Conservation (phyloP, 768 basidiomycete species). For the Pisolithus microcarpus region DNA sequence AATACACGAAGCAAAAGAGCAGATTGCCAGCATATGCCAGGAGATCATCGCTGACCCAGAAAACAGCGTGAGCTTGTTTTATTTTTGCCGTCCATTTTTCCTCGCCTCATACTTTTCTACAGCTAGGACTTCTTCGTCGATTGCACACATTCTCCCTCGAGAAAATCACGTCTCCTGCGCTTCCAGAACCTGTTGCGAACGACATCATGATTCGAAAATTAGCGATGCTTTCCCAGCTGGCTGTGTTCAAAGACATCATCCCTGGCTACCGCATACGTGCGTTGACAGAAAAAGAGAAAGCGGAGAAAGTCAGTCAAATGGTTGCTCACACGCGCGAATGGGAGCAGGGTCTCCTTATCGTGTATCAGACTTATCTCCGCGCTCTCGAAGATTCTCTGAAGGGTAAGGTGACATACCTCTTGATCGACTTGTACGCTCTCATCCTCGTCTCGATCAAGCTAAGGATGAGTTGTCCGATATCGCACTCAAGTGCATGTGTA, state of each 20-base stretch:
- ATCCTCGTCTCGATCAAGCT: slow-evolving; percentile 32
- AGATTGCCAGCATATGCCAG: slow-evolving; percentile 89
- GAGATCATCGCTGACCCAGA: slow-evolving; percentile 94
- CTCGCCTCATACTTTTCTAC: slow-evolving; percentile 11
- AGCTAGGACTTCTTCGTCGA: slow-evolving; percentile 86
- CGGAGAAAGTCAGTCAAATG: slow-evolving; percentile 91
- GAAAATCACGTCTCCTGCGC: slow-evolving; percentile 63
- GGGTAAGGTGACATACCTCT: slow-evolving; percentile 33
- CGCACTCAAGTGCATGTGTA: slow-evolving; percentile 82
- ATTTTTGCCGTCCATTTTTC: neutral
- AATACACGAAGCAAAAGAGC: slow-evolving; percentile 80
- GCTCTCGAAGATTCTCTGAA: slow-evolving; percentile 82
- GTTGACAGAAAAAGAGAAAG: slow-evolving; percentile 86
- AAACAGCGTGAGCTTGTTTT: slow-evolving; percentile 62
- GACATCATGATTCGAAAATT: slow-evolving; percentile 81
- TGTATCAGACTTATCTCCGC: slow-evolving; percentile 86
- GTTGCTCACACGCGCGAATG: slow-evolving; percentile 86
- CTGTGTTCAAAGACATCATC: slow-evolving; percentile 93
- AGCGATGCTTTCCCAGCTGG: slow-evolving; percentile 82
- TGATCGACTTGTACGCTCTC: slow-evolving; percentile 2
- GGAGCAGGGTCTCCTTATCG: slow-evolving; percentile 86
- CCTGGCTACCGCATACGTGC: slow-evolving; percentile 93
- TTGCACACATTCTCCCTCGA: slow-evolving; percentile 82
- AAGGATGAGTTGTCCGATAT: slow-evolving; percentile 60
- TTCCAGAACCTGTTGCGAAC: slow-evolving; percentile 66